These are phyloP conservation scores for Silene vulgaris DNA, from an alignment of 179 eudicot species.

Conservation along the genomic window DNA sequence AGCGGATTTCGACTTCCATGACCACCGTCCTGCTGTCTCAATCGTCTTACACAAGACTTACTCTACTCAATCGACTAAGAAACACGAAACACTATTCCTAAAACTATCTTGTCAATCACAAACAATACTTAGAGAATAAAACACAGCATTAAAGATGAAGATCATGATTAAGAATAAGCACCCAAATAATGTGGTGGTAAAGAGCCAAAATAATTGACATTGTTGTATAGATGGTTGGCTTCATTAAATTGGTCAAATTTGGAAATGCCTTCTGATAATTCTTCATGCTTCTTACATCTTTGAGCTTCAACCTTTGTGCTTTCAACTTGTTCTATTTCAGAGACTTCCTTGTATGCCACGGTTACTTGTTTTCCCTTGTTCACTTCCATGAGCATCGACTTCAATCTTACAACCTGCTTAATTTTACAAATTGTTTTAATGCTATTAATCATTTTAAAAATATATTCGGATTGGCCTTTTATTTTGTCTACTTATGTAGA, in stretches of 20 bases:
- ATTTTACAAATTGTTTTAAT: too few species aligned
- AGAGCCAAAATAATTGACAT: constrained; percentile 28
- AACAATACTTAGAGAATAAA: not conserved
- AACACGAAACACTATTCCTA: not conserved
- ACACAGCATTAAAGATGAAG: not conserved
- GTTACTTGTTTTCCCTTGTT: constrained; percentile 36
- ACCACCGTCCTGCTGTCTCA: constrained; percentile 65
- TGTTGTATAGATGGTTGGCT: constrained; percentile 29
- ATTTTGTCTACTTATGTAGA: too few species aligned
- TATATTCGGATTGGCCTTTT: too few species aligned
- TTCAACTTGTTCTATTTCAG: constrained; percentile 51
- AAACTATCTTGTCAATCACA: not conserved
- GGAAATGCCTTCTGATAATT: not conserved
- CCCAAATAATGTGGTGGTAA: constrained; percentile 39
- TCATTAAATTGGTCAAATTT: constrained; percentile 10
- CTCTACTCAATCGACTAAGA: not conserved
- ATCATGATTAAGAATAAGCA: constrained; percentile 27
- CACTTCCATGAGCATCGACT: constrained; percentile 43
- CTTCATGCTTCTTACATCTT: constrained; percentile 11
- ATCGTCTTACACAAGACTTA: not conserved
- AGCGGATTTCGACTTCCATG: constrained; percentile 70
- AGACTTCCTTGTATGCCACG: constrained; percentile 36
- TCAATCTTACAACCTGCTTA: constrained; percentile 47
- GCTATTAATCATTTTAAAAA: too few species aligned
- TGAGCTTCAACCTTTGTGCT: constrained; percentile 34